Evolutionary conservation across 345 rosid genomes (phyloP).

Genomic region (Syzygium jambos): DNA sequence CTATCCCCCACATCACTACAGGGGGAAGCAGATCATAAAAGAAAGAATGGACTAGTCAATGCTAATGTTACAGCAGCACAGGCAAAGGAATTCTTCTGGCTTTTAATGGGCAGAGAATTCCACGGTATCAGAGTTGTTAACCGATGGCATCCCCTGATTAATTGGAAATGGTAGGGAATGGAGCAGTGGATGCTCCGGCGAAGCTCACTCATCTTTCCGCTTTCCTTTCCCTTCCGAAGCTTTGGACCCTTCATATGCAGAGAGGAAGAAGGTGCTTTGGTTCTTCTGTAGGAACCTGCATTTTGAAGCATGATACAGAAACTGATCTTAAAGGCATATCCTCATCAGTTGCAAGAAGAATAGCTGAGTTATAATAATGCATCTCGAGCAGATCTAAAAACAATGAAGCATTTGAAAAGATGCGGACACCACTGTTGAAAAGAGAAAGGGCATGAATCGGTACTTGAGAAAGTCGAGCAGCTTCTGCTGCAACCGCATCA

Average conservation of each 20-base stretch:
- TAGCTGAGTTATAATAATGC: not conserved
- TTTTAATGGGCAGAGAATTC: not conserved
- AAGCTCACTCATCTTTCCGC: slow-evolving; percentile 51
- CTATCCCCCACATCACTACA: not conserved
- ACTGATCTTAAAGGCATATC: not conserved
- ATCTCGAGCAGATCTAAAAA: not conserved
- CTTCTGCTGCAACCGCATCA: slow-evolving; percentile 70
- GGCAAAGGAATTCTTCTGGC: not conserved
- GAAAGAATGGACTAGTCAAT: slow-evolving; percentile 9
- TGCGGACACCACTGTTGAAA: not conserved
- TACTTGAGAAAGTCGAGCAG: slow-evolving; percentile 86
- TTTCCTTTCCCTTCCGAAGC: slow-evolving; percentile 61
- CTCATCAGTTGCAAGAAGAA: not conserved
- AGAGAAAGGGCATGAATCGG: not conserved
- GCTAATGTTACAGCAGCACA: slow-evolving; percentile 7
- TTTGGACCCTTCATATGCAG: slow-evolving; percentile 55
- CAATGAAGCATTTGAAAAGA: not conserved
- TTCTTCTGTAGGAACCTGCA: slow-evolving; percentile 91
- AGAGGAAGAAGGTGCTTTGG: slow-evolving; percentile 65
- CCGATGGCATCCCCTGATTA: not conserved
- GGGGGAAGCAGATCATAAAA: not conserved
- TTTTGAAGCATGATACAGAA: not conserved
- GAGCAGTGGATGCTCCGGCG: not conserved
- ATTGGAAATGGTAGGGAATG: not conserved
- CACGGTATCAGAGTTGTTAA: not conserved